Conservation (phyloP, 2,329 filamentous ascomycete species). For the Epichloe gansuensis region DNA sequence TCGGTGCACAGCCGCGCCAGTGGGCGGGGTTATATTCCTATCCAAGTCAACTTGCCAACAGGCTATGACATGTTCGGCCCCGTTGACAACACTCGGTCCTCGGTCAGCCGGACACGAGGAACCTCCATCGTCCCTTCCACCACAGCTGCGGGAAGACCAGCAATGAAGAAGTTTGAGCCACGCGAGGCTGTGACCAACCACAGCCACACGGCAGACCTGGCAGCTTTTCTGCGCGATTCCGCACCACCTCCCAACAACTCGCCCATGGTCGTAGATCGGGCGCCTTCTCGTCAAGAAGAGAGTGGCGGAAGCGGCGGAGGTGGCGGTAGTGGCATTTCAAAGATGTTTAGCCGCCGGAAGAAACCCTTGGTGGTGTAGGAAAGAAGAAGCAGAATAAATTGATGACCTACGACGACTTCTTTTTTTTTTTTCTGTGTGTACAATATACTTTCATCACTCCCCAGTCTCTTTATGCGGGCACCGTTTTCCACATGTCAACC, state of each 20-base stretch:
- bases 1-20: conserved; percentile 27
- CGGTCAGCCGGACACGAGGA: conserved; percentile 10
- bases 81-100: conserved; percentile 10
- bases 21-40: conserved; percentile 35
- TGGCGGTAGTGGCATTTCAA: conserved; percentile 28
- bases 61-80: conserved; percentile 31
- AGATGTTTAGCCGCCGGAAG: conserved; percentile 38
- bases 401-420: neutral
- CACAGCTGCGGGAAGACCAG: conserved; percentile 27
- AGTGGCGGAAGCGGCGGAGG: conserved; percentile 16
- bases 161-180: conserved; percentile 46
- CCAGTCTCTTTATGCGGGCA: too few relatives aligned
- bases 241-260: conserved; percentile 40
- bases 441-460: too few relatives aligned
- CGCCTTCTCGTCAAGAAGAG: conserved; percentile 21
- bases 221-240: conserved; percentile 59
- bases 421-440: too few relatives aligned
- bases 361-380: conserved; percentile 26
- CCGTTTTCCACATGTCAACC: too few relatives aligned
- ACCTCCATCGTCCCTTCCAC: conserved; percentile 15
- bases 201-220: conserved; percentile 55
- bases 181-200: conserved; percentile 36
- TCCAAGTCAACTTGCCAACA: conserved; percentile 37
- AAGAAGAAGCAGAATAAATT: neutral
- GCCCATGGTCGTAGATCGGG: conserved; percentile 14